Evolutionary conservation across 1,284 basidiomycete species (phyloP), one percentile per base, ranked within the genome.

Genomic region (Chalciporus piperatoides): DNA sequence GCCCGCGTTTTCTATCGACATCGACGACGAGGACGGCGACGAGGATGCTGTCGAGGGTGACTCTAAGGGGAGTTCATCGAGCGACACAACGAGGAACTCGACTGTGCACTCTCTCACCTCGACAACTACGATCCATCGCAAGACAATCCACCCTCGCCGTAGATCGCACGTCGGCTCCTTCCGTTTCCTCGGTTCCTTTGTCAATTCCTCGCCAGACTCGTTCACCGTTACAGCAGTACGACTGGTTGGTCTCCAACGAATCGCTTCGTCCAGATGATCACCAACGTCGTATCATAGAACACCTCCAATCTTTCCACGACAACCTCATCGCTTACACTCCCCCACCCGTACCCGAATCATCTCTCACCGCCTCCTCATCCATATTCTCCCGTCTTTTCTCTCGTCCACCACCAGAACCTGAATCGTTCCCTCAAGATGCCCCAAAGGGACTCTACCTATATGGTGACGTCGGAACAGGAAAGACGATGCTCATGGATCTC

Each of bases 401-500:
- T 48, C 70, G 74, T 37, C 67, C 72, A 48, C 56, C 70, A n/a
- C 60, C 71, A 14, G 59, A 71, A 27, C 71, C 76, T 14, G 64
- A 71, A 5, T 55, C 68, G 12, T 65, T 76, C 4, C 78, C 78
- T 2, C 71, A 75, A 17, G 67, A 79, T 43, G 77, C 82, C 1
- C 96, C 95, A 0, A 88, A 88, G 58, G 92, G 95, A 10, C 77
- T 99, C 21, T 99, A 99, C 70, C 83, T 99, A n/a, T 94, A 91
- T 67, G 97, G 97, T 33, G 91, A 94, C 57, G 97, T 99, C 48
- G 96, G 96, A 0, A 98, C 95, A 4, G 96, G 97, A 21, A 93
- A 93, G 77, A 92, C 91, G 0, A 98, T 99, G 95, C 84, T 99
- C 55, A 99, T 99, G 97, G 97, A 99, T 69, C 76, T 99, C 15